A percentile compares a stretch with the other conserved stretches of the same genome.
Conservation (phyloP, 2,329 filamentous ascomycete genomes). For the Tolypocladium endophyticum region DNA sequence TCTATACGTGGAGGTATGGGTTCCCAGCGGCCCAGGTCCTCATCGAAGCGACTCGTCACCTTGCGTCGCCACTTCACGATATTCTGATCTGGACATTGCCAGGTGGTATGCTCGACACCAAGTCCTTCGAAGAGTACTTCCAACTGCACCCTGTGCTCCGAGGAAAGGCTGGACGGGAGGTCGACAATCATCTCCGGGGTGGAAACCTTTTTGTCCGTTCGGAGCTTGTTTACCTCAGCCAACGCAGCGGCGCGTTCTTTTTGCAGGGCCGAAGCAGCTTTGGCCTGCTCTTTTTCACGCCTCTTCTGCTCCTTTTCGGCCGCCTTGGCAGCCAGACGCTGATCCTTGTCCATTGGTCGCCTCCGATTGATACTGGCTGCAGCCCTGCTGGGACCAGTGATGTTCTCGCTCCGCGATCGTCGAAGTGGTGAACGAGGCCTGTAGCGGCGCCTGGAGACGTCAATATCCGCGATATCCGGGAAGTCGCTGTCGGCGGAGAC, state of each 20-base stretch:
- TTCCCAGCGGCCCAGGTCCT: slow-evolving; percentile 52
- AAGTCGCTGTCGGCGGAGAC: slow-evolving; percentile 37
- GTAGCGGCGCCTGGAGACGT: slow-evolving; percentile 14
- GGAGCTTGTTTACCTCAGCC: slow-evolving; percentile 62
- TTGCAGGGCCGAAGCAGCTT: slow-evolving; percentile 50
- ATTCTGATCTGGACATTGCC: slow-evolving; percentile 34
- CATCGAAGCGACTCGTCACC: slow-evolving; percentile 51
- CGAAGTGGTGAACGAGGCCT: slow-evolving; percentile 12
- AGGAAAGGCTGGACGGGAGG: slow-evolving; percentile 46
- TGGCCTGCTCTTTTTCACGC: slow-evolving; percentile 46
- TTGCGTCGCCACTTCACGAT: slow-evolving; percentile 61
- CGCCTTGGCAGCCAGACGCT: slow-evolving; percentile 2
- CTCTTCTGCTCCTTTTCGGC: slow-evolving; percentile 45
- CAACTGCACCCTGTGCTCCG: slow-evolving; percentile 33
- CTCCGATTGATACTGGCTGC: neutral
- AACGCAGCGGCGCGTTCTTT: slow-evolving; percentile 56
- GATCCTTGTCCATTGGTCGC: neutral
- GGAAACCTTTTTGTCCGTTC: slow-evolving; percentile 62
- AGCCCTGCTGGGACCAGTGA: neutral
- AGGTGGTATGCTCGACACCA: slow-evolving; percentile 33
- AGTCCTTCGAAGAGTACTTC: slow-evolving; percentile 39
- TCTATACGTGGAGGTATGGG: slow-evolving; percentile 42
- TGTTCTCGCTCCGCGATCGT: slow-evolving; percentile 21
- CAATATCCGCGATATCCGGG: slow-evolving; percentile 33
- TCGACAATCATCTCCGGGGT: slow-evolving; percentile 70